A percentile compares a stretch with the other conserved stretches of the same genome.
These are phyloP conservation scores for Candida methanosorbosa DNA, from an alignment of 805 yeast species.

Conservation along the genomic window DNA sequence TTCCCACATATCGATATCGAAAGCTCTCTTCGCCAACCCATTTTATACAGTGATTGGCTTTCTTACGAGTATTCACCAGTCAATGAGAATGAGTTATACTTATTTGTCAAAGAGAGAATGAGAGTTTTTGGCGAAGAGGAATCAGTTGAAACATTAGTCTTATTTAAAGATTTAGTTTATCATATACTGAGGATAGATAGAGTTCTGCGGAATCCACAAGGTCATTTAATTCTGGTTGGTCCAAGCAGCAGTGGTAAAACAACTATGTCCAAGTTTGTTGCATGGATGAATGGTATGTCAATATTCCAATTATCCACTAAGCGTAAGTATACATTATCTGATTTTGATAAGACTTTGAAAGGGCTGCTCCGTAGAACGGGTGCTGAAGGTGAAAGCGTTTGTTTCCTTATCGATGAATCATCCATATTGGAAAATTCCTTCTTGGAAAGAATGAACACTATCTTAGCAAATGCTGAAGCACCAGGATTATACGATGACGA, in stretches of 20 bases:
- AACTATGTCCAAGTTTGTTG: slow-evolving; percentile 68
- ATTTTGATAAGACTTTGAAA: slow-evolving; percentile 63
- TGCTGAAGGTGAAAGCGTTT: slow-evolving; percentile 48
- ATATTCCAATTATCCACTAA: slow-evolving; percentile 51
- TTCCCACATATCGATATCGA: slow-evolving; percentile 41
- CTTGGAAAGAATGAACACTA: slow-evolving; percentile 83
- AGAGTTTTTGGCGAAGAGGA: slow-evolving; percentile 75
- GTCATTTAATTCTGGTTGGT: slow-evolving; percentile 83
- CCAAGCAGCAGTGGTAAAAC: slow-evolving; percentile 77
- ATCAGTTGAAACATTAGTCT: slow-evolving; percentile 45
- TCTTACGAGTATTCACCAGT: slow-evolving; percentile 55
- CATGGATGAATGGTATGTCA: slow-evolving; percentile 82
- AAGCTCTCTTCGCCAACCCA: slow-evolving; percentile 35
- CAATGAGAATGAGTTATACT: slow-evolving; percentile 32
- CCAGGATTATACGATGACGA: slow-evolving; percentile 85
- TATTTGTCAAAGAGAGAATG: slow-evolving; percentile 57
- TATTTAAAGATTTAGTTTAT: slow-evolving; percentile 65
- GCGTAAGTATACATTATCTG: slow-evolving; percentile 41
- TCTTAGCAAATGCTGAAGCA: slow-evolving; percentile 87
- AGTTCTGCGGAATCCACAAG: slow-evolving; percentile 76
- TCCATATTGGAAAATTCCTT: slow-evolving; percentile 69
- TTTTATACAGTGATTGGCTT: slow-evolving; percentile 71
- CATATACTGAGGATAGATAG: slow-evolving; percentile 75
- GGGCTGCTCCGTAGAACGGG: slow-evolving; percentile 41
- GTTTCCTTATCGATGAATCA: slow-evolving; percentile 77